These are phyloP conservation scores for Chaetothyriales sp. DNA, from an alignment of 2,329 filamentous ascomycete species.

Conservation along the genomic window DNA sequence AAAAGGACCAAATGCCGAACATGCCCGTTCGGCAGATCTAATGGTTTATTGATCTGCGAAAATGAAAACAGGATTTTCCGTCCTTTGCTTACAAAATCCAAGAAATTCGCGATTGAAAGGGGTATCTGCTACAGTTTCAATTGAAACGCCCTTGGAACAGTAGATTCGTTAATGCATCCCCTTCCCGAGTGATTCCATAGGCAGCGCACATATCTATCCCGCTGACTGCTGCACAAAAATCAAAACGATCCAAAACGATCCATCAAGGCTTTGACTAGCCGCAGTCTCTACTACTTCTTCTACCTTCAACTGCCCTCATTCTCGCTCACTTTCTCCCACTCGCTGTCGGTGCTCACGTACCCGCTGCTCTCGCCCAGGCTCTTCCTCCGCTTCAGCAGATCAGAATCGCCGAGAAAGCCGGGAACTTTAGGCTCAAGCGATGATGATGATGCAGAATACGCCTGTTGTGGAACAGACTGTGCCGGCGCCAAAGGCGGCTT, in stretches of 20 bases:
- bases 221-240: not conserved
- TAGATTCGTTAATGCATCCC: too few species aligned
- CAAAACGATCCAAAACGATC: not conserved
- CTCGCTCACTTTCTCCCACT: slow-evolving; percentile 75
- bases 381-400: slow-evolving; percentile 30
- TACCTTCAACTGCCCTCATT: slow-evolving; percentile 38
- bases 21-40: not conserved
- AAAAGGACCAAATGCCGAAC: not conserved
- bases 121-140: too few species aligned
- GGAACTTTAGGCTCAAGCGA: slow-evolving; percentile 1
- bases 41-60: not conserved
- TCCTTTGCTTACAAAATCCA: too few species aligned
- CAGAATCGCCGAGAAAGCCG: not conserved
- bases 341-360: slow-evolving; percentile 71
- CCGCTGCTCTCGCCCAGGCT: slow-evolving; percentile 38
- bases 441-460: not conserved
- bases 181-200: too few species aligned
- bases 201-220: too few species aligned
- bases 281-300: not conserved
- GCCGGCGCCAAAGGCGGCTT: not conserved
- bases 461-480: not conserved
- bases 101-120: too few species aligned
- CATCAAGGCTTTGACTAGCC: not conserved
- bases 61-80: not conserved
- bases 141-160: too few species aligned